These are phyloP conservation scores for Comarum palustre DNA, from an alignment of 306 rosid species.

Conservation along the genomic window DNA sequence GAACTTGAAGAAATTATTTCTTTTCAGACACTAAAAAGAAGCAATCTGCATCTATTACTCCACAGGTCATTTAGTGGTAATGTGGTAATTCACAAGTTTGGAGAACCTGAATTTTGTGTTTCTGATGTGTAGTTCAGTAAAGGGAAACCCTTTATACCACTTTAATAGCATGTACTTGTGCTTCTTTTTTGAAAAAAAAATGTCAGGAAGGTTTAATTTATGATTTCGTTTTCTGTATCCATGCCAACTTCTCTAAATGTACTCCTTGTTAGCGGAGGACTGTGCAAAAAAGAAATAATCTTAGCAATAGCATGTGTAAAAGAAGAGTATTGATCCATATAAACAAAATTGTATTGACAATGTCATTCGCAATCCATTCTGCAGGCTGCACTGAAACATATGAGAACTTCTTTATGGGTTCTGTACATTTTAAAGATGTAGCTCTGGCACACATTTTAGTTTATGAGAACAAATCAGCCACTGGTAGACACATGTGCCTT, in stretches of 20 bases:
- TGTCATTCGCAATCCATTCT: slow-evolving; percentile 11
- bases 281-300: background rate
- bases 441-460: slow-evolving; percentile 83
- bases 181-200: too few relatives aligned
- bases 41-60: too few relatives aligned
- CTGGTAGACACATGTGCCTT: slow-evolving; percentile 77
- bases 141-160: background rate
- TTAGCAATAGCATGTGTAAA: background rate
- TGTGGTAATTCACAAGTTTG: background rate
- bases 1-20: background rate
- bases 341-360: background rate
- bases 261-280: background rate
- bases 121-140: background rate
- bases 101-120: background rate
- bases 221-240: background rate
- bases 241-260: background rate
- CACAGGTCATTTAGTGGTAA: background rate
- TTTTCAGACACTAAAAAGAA: background rate
- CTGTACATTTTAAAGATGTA: slow-evolving; percentile 84
- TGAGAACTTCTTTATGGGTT: slow-evolving; percentile 60
- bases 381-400: slow-evolving; percentile 74
- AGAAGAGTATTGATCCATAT: background rate
- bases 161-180: background rate
- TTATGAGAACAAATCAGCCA: slow-evolving; percentile 70
- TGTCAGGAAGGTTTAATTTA: too few relatives aligned